Percentiles rank a stretch among this genome's conserved stretches.
These are phyloP conservation scores for Termitomyces sp. DNA, from an alignment of 768 basidiomycete species.

Conservation along the genomic window DNA sequence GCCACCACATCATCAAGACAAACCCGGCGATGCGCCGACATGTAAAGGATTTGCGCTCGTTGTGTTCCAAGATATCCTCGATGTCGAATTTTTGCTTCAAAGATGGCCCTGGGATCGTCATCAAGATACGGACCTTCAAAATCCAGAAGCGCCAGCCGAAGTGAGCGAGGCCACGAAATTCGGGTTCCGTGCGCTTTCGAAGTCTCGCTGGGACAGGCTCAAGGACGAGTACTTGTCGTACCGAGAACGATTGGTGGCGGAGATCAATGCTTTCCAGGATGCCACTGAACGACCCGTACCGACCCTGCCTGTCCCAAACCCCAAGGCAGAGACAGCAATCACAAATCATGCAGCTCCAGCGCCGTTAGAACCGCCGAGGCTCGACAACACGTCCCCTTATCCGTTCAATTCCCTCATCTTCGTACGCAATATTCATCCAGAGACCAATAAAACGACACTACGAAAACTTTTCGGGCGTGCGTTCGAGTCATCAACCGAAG, in stretches of 20 bases:
- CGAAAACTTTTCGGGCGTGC: conserved; percentile 52
- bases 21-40: conserved; percentile 47
- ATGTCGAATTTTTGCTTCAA: conserved; percentile 39
- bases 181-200: conserved; percentile 58
- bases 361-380: neutral
- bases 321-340: neutral
- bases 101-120: conserved; percentile 62
- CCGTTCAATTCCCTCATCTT: conserved; percentile 70
- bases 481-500: conserved; percentile 21
- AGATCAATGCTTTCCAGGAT: conserved; percentile 35
- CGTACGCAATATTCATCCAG: conserved; percentile 64
- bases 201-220: conserved; percentile 58
- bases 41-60: conserved; percentile 79
- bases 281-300: conserved; percentile 1
- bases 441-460: conserved; percentile 81
- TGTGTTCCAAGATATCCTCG: conserved; percentile 40
- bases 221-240: conserved; percentile 70
- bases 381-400: conserved; percentile 38
- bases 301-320: neutral
- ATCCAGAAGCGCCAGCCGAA: neutral
- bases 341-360: conserved; percentile 6
- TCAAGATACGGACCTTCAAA: neutral
- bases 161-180: conserved; percentile 47
- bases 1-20: conserved; percentile 64
- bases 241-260: conserved; percentile 50